phyloP scores from a whole-genome alignment of 2,329 filamentous ascomycete species.

The Podosphaera leucotricha region DNA sequence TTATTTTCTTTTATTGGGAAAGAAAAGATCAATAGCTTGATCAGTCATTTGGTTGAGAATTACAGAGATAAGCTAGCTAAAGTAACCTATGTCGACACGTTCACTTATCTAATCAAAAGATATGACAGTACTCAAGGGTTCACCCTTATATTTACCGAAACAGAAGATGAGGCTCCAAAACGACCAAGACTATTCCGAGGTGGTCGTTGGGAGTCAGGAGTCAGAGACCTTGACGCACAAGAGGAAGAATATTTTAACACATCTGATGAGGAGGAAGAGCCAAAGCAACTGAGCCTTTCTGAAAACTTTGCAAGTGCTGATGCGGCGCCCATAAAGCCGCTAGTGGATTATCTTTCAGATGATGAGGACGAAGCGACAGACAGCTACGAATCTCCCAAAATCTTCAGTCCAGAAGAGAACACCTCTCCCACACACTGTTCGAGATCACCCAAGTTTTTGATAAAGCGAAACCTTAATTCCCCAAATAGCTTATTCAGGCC shows the following conservation, averaged over 20 bases:
- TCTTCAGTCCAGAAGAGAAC: conserved; percentile 5
- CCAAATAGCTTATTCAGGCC: conserved; percentile 14
- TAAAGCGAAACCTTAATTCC: conserved; percentile 1
- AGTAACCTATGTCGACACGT: conserved; percentile 68
- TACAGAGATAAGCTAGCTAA: conserved; percentile 54
- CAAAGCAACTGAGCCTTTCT: conserved; percentile 7
- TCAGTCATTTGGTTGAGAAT: conserved; percentile 63
- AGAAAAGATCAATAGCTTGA: conserved; percentile 57
- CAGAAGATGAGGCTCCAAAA: conserved; percentile 31
- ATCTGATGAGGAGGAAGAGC: conserved; percentile 66
- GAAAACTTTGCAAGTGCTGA: conserved; percentile 31
- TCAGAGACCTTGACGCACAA: conserved; percentile 63
- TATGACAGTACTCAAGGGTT: conserved; percentile 61
- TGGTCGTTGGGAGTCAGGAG: conserved; percentile 35
- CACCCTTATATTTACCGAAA: conserved; percentile 44
- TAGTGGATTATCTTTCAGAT: conserved; percentile 85
- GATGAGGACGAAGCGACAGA: conserved; percentile 55
- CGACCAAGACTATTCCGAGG: conserved; percentile 24
- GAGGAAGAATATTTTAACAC: conserved; percentile 91
- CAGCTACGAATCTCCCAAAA: conserved; percentile 17
- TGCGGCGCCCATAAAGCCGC: conserved; percentile 38
- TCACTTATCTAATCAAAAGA: conserved; percentile 47
- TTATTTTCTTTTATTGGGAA: conserved; percentile 78
- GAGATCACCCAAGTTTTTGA: not conserved
- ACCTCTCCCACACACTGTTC: conserved; percentile 5